Percentiles rank a stretch among this genome's conserved stretches.
phyloP scores from a whole-genome alignment of 768 basidiomycete species.

The Agaricus sinodeliciosus region DNA sequence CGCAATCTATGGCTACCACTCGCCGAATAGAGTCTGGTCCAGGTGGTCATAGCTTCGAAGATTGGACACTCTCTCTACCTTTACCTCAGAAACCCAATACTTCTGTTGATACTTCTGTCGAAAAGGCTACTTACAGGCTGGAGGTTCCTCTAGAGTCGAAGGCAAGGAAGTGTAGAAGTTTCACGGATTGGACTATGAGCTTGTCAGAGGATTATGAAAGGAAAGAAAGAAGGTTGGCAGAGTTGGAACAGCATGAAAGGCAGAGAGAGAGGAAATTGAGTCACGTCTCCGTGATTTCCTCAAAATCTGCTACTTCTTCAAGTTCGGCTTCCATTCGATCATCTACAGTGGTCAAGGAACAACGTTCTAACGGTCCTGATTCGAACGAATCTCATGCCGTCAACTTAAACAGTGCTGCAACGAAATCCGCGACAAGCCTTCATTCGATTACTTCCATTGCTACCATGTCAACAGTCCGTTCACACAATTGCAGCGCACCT shows the following conservation, averaged over 20 bases:
- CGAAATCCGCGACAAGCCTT: slow-evolving; percentile 1
- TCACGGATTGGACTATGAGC: slow-evolving; percentile 4
- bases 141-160: neutral
- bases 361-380: slow-evolving; percentile 4
- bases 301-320: neutral
- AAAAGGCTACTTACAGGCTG: neutral
- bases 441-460: neutral
- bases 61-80: slow-evolving; percentile 8
- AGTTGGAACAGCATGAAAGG: neutral
- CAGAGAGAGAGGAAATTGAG: slow-evolving; percentile 3
- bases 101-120: neutral
- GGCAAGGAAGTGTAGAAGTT: slow-evolving; percentile 7
- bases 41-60: neutral
- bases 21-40: slow-evolving; percentile 11
- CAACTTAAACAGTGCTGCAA: neutral
- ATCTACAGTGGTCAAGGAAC: neutral
- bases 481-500: neutral
- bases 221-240: neutral
- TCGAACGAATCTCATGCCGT: neutral
- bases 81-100: slow-evolving; percentile 1
- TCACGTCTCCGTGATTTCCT: neutral
- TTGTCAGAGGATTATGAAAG: slow-evolving; percentile 1
- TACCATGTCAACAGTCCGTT: no score
- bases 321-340: neutral
- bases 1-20: neutral